Evolutionary conservation across 1,139 yeast genomes (phyloP), one percentile per base, ranked within the genome.

Genomic region (Saccharomyces hybrid): DNA sequence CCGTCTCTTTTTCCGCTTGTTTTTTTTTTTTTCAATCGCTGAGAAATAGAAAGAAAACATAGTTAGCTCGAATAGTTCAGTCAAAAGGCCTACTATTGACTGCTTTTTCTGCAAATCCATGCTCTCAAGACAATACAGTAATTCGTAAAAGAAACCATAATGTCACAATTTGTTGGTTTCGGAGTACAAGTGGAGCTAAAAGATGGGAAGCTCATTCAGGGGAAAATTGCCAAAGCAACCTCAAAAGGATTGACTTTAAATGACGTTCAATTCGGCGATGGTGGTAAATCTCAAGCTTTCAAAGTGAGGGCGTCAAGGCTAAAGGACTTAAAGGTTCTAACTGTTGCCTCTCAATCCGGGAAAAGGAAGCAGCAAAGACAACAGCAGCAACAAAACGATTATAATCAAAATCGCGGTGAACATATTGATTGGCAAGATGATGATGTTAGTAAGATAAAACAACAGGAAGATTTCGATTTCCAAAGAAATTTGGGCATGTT

Each of bases 401-500:
- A 32, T 14, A 46, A 34, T 25, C 27, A 20, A 16, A 51, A 49
- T 44, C 49, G 44, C 28, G 49, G 53, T 25, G 49, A 50, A 11
- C 71, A 64, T 26, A 72, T 72, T 14, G 79, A 77, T 49, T 83
- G 86, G 87, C 66, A 66, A 46, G 79, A 77, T 50, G 78, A 76
- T 31, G 82, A 79, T 57, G 79, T 79, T 4, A 65, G 71, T 16
- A 73, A 76, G 51, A 77, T 82, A 58, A 80, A 80, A 60, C 61
- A 73, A 29, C 71, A 80, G 44, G 82, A 77, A 25, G 97, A 90
- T 59, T 91, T 91, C 71, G 97, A 91, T 68, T 91, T 91, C 70
- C 88, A 82, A 56, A 85, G 90, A 9, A 88, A 87, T 65, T 76
- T 90, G 60, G 85, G 86, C 29, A 81, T 84, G 76, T 91, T 91